A percentile compares a stretch with the other conserved stretches of the same genome.
These are phyloP conservation scores for Polysphondylium violaceum DNA, from an alignment of 78 protist species.

Conservation along the genomic window DNA sequence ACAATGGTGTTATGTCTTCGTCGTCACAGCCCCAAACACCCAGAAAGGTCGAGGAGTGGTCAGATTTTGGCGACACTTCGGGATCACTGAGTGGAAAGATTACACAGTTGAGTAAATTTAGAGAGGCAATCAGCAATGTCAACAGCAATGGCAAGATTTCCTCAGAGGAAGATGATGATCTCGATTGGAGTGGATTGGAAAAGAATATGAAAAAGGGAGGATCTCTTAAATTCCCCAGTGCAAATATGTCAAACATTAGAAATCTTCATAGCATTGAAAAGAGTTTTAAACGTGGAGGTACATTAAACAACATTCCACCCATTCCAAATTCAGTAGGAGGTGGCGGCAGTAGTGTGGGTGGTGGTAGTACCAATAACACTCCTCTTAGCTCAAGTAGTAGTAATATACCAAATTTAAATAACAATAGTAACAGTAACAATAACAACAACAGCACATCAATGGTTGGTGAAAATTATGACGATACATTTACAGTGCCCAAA, in stretches of 20 bases:
- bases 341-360: neutral
- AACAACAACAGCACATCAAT: neutral
- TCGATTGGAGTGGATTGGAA: neutral
- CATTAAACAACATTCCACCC: constrained; percentile 58
- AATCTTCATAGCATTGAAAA: too few relatives aligned
- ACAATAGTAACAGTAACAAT: neutral
- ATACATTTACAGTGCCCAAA: constrained; percentile 26
- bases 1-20: neutral
- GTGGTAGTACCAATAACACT: constrained; percentile 9
- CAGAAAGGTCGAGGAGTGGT: constrained; percentile 67
- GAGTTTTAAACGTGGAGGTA: constrained; percentile 29
- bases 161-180: constrained; percentile 59
- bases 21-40: constrained; percentile 38
- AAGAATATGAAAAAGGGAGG: constrained; percentile 25
- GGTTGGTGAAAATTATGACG: constrained; percentile 37
- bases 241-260: too few relatives aligned
- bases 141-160: neutral
- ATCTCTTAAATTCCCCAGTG: neutral
- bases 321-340: neutral
- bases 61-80: constrained; percentile 36
- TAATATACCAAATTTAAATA: neutral
- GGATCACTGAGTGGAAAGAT: constrained; percentile 13
- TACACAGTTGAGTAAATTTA: constrained; percentile 17
- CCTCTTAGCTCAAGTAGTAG: constrained; percentile 36
- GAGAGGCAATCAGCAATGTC: neutral